Evolutionary conservation across 768 basidiomycete genomes (phyloP).

Genomic region (Kwoniella dendrophila): DNA sequence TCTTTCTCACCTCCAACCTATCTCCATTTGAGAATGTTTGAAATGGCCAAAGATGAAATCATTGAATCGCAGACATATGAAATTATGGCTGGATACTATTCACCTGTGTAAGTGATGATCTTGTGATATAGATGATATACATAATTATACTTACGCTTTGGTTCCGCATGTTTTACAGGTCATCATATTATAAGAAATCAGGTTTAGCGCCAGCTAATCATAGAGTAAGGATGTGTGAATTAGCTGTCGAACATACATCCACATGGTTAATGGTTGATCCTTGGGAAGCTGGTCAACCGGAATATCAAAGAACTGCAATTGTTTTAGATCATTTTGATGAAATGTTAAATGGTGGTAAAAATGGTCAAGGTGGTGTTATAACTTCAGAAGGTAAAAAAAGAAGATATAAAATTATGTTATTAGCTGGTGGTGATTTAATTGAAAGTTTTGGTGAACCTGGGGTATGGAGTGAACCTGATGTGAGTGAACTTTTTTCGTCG

Average conservation of each 20-base stretch:
- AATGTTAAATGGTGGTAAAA: conserved; percentile 78
- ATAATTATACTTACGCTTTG: background rate
- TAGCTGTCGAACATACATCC: conserved; percentile 86
- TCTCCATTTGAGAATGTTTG: conserved; percentile 95
- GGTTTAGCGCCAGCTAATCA: conserved; percentile 85
- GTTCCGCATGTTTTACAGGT: conserved; percentile 38
- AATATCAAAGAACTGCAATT: conserved; percentile 91
- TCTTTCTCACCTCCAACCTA: conserved; percentile 99
- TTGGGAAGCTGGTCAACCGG: conserved; percentile 90
- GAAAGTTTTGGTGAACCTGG: conserved; percentile 98
- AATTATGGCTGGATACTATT: conserved; percentile 92
- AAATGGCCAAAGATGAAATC: conserved; percentile 96
- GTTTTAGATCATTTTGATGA: conserved; percentile 97
- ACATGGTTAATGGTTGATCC: conserved; percentile 96
- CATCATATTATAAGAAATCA: conserved; percentile 80
- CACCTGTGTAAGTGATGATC: conserved; percentile 66
- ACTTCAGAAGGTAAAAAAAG: conserved; percentile 69
- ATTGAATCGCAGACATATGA: conserved; percentile 89
- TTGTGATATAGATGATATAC: background rate
- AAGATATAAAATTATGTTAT: conserved; percentile 81
- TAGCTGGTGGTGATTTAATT: conserved; percentile 97
- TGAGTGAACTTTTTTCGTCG: conserved; percentile 59
- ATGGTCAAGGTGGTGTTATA: conserved; percentile 72
- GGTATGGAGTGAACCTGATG: conserved; percentile 93
- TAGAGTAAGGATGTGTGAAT: conserved; percentile 72